Base-by-base conservation (phyloP, 805 yeast genomes). In the Metschnikowia arizonensis region DNA sequence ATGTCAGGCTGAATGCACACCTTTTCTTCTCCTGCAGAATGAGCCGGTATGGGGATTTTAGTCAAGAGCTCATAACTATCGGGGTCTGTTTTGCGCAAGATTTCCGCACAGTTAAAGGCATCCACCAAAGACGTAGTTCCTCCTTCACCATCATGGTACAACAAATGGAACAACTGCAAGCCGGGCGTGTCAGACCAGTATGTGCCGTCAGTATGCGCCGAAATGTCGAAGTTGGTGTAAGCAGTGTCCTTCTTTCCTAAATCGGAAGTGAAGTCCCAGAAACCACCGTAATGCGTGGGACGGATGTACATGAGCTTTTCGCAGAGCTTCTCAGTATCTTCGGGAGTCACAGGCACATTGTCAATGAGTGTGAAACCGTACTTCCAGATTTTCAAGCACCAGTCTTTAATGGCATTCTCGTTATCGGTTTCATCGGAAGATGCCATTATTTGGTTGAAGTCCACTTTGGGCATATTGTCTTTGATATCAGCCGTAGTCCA, bases 251-350 rank as follows among this genome's bases (percentile, higher is more conserved):
- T 77, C 64, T 77, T 80, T 37, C 81, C 72, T 55, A 83, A 65
- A 55, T 83, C 85, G 4, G 85, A 73, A 9, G 88, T 83, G 61
- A 83, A 83, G 58, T 82, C 87, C 88, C 88, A 83, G 63, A 83
- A 82, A 1, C 85, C 88, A n/a, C 88, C 88, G 53, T 83, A 83
- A 58, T 83, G 89, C 1, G 89, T 83, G 21, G 81, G 81, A 33
- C 85, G 68, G 40, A 82, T 76, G 58, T 78, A 81, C 45, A 81
- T 72, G 50, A 83, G 73, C 52, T 77, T 64, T 50, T 80, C 79
- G 45, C 81, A 74, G 48, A 83, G 68, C 49, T 64, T 62, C 54
- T 82, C 74, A 1, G 89, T 83, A 17, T 69, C 82, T 50, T 76
- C 78, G 1, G 85, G 78, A 12, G 70, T 68, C 4, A 71, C 78